Evolutionary conservation across 202 grass and related monocot genomes (phyloP), one percentile per base, ranked within the genome.

Genomic region (Dendrocalamus latiflorus): DNA sequence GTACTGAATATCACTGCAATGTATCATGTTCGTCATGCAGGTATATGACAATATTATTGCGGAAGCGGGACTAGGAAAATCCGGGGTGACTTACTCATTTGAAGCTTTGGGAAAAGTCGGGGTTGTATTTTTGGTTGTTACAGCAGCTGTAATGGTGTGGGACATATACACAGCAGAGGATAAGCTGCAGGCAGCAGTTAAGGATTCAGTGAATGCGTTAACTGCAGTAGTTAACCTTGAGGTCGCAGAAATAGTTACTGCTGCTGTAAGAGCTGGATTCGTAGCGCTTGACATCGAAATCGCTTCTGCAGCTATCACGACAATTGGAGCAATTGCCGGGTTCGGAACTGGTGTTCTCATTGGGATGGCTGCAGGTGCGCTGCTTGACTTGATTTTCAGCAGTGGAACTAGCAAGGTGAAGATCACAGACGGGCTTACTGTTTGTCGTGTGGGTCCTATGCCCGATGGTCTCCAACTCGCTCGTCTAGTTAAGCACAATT

Each of bases 1-100:
- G 9, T 41, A 67, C 37, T 42, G 37, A 42, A 42, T 41, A 38
- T 22, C 18, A 38, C 71, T 24, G 33, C 12, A 51, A 51, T 51
- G 45, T 51, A 72, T 33, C 49, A 16, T 74, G 6, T 41, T 58
- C 6, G 1, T 39, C 50, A n/a, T n/a, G n/a, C n/a, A 58, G 72
- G 72, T 74, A 41, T 74, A 74, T 74, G 72, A 74, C 6, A 74
- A 2, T 16, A 74, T 74, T 74, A 74, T 74, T 41, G 72, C 18
- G 0, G 11, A 75, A 39, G 51, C 72, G 1, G 72, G 51, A 17
- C 51, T 24, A 58, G 50, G 72, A 57, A 25, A 74, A 57, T 2
- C 72, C 6, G 72, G 9, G 18, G 51, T 74, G 72, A 74, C 72
- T 74, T 57, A 57, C 72, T 2, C 72, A 74, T 56, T 57, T 16